phyloP scores from a whole-genome alignment of 2,329 filamentous ascomycete genomes.

The Aspergillus texensis region DNA sequence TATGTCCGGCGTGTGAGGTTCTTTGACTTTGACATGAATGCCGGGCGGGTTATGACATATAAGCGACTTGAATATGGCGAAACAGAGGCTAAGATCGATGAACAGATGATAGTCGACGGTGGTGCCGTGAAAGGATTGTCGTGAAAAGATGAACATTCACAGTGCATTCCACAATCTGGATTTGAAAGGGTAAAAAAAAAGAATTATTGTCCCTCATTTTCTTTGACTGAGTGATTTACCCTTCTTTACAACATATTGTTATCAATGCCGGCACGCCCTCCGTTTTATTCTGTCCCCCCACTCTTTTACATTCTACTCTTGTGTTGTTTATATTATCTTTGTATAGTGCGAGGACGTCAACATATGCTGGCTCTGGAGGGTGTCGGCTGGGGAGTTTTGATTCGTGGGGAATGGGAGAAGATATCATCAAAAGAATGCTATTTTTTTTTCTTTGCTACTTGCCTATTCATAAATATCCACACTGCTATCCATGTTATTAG shows the following conservation, averaged over 20 bases:
- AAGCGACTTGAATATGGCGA: constrained; percentile 77
- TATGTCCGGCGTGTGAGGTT: constrained; percentile 83
- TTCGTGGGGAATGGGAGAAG: background rate
- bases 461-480: constrained; percentile 45
- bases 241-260: background rate
- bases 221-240: background rate
- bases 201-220: background rate
- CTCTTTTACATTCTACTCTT: background rate
- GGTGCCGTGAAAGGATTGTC: constrained; percentile 52
- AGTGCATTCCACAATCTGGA: background rate
- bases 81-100: constrained; percentile 55
- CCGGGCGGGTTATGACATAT: constrained; percentile 86
- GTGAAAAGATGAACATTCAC: constrained; percentile 5
- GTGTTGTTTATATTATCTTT: background rate
- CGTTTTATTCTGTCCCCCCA: background rate
- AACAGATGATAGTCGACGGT: constrained; percentile 64
- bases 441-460: background rate
- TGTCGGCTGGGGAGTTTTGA: background rate
- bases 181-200: background rate
- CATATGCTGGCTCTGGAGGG: background rate
- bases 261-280: background rate
- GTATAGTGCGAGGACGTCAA: background rate
- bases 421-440: background rate
- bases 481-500: constrained; percentile 52
- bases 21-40: constrained; percentile 92